Percentiles rank a stretch among this genome's conserved stretches.
These are phyloP conservation scores for Macadamia tetraphylla DNA, from an alignment of 164 flowering plant species.

Conservation along the genomic window DNA sequence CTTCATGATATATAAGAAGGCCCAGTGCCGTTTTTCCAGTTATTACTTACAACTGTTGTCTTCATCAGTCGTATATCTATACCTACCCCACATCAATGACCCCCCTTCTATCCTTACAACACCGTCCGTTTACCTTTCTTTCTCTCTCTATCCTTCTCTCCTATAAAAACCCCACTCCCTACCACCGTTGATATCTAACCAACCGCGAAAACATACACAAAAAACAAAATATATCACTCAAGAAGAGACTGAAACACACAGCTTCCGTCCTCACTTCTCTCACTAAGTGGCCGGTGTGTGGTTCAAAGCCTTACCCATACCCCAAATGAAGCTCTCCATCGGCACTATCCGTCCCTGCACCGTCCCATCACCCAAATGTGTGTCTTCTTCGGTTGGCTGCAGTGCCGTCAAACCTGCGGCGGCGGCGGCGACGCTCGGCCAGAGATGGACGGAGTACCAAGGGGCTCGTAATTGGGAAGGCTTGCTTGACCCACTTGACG, in stretches of 20 bases:
- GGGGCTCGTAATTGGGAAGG: conserved; percentile 66
- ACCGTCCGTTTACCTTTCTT: not conserved
- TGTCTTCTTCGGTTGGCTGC: not conserved
- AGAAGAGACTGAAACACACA: too few species aligned
- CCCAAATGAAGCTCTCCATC: conserved; percentile 17
- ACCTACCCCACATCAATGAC: too few species aligned
- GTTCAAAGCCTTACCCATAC: too few species aligned
- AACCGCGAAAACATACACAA: too few species aligned
- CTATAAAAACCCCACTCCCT: too few species aligned
- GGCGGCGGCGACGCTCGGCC: conserved; percentile 23
- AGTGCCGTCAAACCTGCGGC: too few species aligned
- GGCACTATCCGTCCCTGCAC: conserved; percentile 16
- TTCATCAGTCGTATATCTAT: too few species aligned
- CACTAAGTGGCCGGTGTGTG: too few species aligned
- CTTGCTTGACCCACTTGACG: conserved; percentile 66
- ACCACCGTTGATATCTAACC: too few species aligned
- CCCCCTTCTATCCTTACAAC: not conserved
- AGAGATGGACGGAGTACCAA: conserved; percentile 65
- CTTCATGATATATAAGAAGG: not conserved
- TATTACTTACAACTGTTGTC: too few species aligned
- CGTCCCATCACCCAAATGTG: not conserved
- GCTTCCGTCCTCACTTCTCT: not conserved
- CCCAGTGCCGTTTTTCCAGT: not conserved
- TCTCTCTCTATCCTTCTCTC: too few species aligned
- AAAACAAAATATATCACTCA: too few species aligned